Evolutionary conservation across 2,329 filamentous ascomycete genomes (phyloP).

Genomic region (Pseudophaeomoniella oleicola): DNA sequence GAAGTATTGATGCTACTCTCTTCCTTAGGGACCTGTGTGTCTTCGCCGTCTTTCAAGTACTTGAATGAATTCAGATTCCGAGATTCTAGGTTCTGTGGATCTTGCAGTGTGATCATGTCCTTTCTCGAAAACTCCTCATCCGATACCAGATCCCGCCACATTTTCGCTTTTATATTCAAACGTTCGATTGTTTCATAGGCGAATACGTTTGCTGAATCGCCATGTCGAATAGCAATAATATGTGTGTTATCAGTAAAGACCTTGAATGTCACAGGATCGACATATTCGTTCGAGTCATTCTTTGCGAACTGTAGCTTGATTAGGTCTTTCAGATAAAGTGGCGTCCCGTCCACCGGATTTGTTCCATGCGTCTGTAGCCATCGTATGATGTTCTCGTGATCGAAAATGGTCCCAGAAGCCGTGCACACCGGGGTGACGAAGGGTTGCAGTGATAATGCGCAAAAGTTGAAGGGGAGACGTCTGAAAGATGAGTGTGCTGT

Average conservation of each 20-base stretch:
- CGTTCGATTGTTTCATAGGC: conserved; percentile 89
- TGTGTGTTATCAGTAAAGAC: conserved; percentile 97
- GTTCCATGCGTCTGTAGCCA: conserved; percentile 92
- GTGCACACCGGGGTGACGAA: conserved; percentile 94
- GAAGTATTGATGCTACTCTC: conserved; percentile 66
- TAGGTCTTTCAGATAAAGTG: conserved; percentile 65
- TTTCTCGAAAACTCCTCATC: conserved; percentile 75
- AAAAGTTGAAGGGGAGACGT: conserved; percentile 93
- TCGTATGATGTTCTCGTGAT: conserved; percentile 81
- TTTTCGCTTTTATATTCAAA: conserved; percentile 92
- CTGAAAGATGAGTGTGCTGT: conserved; percentile 55
- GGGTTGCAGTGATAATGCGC: conserved; percentile 86
- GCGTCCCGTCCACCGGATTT: conserved; percentile 73
- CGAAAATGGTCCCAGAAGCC: conserved; percentile 73
- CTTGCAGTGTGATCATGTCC: conserved; percentile 92
- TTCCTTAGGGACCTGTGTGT: conserved; percentile 49
- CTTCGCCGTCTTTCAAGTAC: conserved; percentile 67
- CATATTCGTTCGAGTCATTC: conserved; percentile 80
- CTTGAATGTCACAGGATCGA: conserved; percentile 95
- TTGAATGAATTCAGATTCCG: conserved; percentile 80
- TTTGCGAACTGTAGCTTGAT: conserved; percentile 85
- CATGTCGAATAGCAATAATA: conserved; percentile 71
- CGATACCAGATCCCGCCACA: conserved; percentile 82
- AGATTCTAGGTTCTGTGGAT: conserved; percentile 76
- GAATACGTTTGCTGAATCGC: conserved; percentile 84